Conservation (phyloP, 2,329 filamentous ascomycete genomes). For the Aspergillus quadrilineatus region DNA sequence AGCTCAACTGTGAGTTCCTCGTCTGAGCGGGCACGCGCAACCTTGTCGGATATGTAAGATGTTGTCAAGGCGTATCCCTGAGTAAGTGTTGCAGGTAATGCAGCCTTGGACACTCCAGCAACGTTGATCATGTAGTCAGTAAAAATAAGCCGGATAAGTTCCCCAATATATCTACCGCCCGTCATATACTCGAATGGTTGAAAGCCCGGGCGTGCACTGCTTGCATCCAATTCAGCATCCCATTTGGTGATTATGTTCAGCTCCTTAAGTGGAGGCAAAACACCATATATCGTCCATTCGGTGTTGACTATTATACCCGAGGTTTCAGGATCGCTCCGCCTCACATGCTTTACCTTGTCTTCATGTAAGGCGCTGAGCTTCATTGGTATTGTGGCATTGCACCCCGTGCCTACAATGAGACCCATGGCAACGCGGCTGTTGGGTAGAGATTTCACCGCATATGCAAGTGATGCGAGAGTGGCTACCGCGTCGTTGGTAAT, state of each 20-base stretch:
- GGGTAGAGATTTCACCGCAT: conserved; percentile 61
- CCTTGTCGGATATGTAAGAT: conserved; percentile 69
- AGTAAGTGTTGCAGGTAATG: conserved; percentile 57
- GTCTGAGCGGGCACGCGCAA: conserved; percentile 55
- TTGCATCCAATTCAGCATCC: conserved; percentile 66
- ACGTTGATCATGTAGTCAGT: conserved; percentile 61
- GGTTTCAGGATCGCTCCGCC: conserved; percentile 50
- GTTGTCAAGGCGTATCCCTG: conserved; percentile 66
- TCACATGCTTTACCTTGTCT: conserved; percentile 58
- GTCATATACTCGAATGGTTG: conserved; percentile 86
- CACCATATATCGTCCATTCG: conserved; percentile 78
- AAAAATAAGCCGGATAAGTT: conserved; percentile 70
- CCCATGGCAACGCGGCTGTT: conserved; percentile 72
- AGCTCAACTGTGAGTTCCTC: conserved; percentile 47
- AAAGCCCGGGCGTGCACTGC: conserved; percentile 70
- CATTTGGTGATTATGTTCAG: conserved; percentile 63
- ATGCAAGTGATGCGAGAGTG: conserved; percentile 74
- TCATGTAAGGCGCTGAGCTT: conserved; percentile 61
- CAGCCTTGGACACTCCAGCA: conserved; percentile 35
- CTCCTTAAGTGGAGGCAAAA: conserved; percentile 64
- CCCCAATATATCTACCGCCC: conserved; percentile 72
- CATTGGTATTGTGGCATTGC: conserved; percentile 77
- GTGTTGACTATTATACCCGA: conserved; percentile 76
- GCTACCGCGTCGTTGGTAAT: conserved; percentile 82
- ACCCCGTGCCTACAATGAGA: conserved; percentile 77